These are phyloP conservation scores for Malus sieversii DNA, from an alignment of 306 rosid species.

Conservation along the genomic window DNA sequence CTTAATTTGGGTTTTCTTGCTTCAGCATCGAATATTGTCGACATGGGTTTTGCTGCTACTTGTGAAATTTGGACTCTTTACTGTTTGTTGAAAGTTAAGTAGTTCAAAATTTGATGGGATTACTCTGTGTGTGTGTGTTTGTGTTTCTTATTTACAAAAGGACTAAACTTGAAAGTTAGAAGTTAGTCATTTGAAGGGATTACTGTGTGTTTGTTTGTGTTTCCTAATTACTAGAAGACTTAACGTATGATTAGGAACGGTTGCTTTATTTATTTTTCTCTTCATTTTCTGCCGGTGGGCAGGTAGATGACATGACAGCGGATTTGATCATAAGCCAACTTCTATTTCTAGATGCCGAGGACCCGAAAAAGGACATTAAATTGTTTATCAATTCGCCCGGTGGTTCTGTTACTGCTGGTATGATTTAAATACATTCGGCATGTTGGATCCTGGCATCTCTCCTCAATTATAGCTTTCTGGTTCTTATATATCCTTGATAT, in stretches of 20 bases:
- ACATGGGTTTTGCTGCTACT: background rate
- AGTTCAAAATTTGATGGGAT: background rate
- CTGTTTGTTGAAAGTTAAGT: background rate
- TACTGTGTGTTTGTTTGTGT: background rate
- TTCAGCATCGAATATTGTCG: background rate
- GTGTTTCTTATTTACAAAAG: background rate
- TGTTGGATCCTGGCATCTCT: background rate
- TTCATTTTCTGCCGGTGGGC: conserved; percentile 10
- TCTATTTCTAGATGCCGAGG: conserved; percentile 85
- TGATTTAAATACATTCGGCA: conserved; percentile 1
- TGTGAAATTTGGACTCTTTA: background rate
- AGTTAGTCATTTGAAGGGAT: background rate
- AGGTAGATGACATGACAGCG: conserved; percentile 94
- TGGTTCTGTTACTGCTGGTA: conserved; percentile 97
- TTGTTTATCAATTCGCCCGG: conserved; percentile 94
- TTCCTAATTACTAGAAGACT: background rate
- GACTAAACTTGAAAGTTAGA: background rate
- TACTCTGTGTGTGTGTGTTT: background rate
- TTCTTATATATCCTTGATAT: background rate
- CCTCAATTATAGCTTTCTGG: background rate
- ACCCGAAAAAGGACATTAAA: conserved; percentile 71
- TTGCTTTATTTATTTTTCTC: background rate
- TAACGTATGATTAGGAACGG: background rate
- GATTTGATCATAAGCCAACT: conserved; percentile 89
- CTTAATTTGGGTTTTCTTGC: background rate